These are phyloP conservation scores for Homolaphlyctis polyrhiza DNA, from an alignment of 371 early-diverging fungal species.

Conservation along the genomic window DNA sequence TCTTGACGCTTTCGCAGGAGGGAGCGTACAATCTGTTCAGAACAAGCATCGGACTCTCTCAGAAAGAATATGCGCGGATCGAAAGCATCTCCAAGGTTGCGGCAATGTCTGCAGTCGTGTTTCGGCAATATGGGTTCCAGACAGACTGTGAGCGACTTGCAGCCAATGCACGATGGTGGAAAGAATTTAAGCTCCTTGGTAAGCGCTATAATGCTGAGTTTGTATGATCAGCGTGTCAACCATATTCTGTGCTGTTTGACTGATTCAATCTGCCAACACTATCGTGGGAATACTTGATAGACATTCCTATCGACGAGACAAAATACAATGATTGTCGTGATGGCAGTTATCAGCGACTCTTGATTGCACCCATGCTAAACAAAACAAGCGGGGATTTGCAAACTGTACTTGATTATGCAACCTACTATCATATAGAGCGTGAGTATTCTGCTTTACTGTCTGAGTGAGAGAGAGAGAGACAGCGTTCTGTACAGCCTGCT, in stretches of 20 bases:
- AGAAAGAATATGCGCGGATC: slow-evolving; percentile 33
- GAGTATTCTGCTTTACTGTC: not conserved
- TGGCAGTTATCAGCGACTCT: slow-evolving; percentile 30
- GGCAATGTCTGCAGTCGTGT: slow-evolving; percentile 25
- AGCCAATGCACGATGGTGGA: slow-evolving; percentile 44
- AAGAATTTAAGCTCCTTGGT: slow-evolving; percentile 40
- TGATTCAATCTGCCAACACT: too few relatives aligned
- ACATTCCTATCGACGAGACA: slow-evolving; percentile 37
- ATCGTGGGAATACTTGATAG: too few relatives aligned
- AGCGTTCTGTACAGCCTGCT: not conserved
- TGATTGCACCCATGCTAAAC: slow-evolving; percentile 30
- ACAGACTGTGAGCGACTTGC: slow-evolving; percentile 32
- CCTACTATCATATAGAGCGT: slow-evolving; percentile 37
- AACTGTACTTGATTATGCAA: slow-evolving; percentile 40
- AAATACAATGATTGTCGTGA: slow-evolving; percentile 16
- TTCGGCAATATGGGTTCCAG: slow-evolving; percentile 39
- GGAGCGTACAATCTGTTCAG: slow-evolving; percentile 34
- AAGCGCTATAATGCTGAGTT: slow-evolving; percentile 2
- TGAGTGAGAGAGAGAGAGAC: not conserved
- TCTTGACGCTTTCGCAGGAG: slow-evolving; percentile 27
- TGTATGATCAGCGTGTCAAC: too few relatives aligned
- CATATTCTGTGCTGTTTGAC: too few relatives aligned
- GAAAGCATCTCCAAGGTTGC: slow-evolving; percentile 41
- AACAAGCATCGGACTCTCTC: slow-evolving; percentile 20
- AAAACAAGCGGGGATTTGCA: slow-evolving; percentile 37